These are phyloP conservation scores for Rhododendron griersonianum DNA, from an alignment of 148 eudicot species.

Conservation along the genomic window DNA sequence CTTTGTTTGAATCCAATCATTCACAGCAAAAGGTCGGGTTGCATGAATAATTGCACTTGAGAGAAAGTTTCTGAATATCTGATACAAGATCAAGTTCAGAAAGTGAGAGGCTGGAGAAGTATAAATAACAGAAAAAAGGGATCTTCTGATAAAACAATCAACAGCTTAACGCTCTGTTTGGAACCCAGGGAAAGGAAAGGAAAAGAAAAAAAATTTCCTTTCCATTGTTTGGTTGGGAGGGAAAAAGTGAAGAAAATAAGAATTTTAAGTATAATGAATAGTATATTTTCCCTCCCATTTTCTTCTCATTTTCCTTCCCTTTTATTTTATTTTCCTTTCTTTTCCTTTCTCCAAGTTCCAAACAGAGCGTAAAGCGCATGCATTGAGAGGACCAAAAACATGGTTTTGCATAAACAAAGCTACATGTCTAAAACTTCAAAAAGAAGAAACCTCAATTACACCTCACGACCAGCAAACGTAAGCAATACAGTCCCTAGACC, in stretches of 20 bases:
- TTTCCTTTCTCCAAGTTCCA: too few species aligned
- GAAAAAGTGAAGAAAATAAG: too few species aligned
- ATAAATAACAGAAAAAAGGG: background rate
- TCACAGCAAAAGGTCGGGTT: slow-evolving; percentile 76
- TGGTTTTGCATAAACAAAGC: background rate
- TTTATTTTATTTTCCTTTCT: too few species aligned
- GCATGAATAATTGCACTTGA: slow-evolving; percentile 94
- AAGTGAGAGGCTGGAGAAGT: background rate
- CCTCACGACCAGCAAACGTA: slow-evolving; percentile 99
- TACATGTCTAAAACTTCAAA: background rate
- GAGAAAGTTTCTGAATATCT: slow-evolving; percentile 93
- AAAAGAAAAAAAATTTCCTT: too few species aligned
- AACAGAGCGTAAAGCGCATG: too few species aligned
- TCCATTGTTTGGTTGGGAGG: too few species aligned
- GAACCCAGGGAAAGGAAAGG: too few species aligned
- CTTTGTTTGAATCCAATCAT: slow-evolving; percentile 90
- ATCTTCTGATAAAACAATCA: background rate
- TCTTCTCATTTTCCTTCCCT: too few species aligned
- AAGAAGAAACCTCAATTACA: slow-evolving; percentile 22
- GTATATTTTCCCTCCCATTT: too few species aligned
- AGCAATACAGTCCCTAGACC: slow-evolving; percentile 95
- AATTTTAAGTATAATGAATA: too few species aligned
- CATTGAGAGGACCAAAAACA: background rate
- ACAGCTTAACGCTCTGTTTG: too few species aligned
- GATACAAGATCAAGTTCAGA: slow-evolving; percentile 12